These are phyloP conservation scores for Macrolepiota fuliginosa DNA, from an alignment of 768 basidiomycete species.

Conservation along the genomic window DNA sequence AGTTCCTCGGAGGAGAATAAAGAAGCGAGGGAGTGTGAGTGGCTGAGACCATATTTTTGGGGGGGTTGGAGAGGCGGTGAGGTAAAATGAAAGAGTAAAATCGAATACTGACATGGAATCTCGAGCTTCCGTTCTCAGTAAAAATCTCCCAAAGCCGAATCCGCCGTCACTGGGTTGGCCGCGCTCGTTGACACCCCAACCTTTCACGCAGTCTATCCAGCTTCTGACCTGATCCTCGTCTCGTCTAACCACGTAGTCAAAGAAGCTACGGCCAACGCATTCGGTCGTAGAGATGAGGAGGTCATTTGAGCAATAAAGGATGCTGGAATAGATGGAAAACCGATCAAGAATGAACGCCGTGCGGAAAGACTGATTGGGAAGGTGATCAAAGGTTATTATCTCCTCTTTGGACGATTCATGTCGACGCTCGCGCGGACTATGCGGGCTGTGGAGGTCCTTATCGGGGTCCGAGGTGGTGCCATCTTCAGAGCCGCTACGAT, in stretches of 20 bases:
- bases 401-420: neutral
- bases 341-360: constrained; percentile 83
- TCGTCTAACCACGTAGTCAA: constrained; percentile 65
- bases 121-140: constrained; percentile 52
- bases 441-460: neutral
- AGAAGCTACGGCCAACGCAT: constrained; percentile 66
- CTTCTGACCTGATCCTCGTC: constrained; percentile 66
- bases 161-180: constrained; percentile 84
- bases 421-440: neutral
- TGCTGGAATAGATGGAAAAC: constrained; percentile 62
- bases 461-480: constrained; percentile 5
- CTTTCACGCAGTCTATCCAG: constrained; percentile 78
- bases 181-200: constrained; percentile 82
- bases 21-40: neutral
- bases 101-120: constrained; percentile 52
- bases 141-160: constrained; percentile 78
- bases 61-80: neutral
- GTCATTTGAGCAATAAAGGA: constrained; percentile 75
- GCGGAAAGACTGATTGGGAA: constrained; percentile 68
- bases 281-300: constrained; percentile 56
- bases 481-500: constrained; percentile 11
- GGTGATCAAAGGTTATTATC: constrained; percentile 53
- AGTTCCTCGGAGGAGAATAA: neutral
- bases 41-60: neutral
- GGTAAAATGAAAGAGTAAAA: constrained; percentile 2